Evolutionary conservation across 371 early-diverging fungal species (phyloP), one percentile per base, ranked within the genome.

Genomic region (Mucor indicus): DNA sequence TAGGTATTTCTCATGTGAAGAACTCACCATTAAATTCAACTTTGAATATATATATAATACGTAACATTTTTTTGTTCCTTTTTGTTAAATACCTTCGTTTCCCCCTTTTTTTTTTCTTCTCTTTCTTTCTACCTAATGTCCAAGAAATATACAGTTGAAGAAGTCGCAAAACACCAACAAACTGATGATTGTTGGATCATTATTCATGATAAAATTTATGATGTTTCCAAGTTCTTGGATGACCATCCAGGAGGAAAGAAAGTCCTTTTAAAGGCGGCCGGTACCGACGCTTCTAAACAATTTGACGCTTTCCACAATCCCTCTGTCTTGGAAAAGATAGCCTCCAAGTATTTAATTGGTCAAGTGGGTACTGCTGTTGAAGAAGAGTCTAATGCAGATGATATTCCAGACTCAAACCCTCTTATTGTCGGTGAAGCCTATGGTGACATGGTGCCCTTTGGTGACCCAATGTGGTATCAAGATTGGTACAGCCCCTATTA

Each of bases 151-250:
- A 83, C 89, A 0, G 56, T 74, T 20, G 84, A 83, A 24, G 92
- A 95, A 46, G 75, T 96, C 16, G 73, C 81, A 13, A 58, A 74
- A 52, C 95, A 96, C 63, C 80, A 70, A 27, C 66, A 69, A 43
- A 66, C 77, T 57, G 75, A 83, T 30, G 95, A 95, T 62, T 80
- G 88, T 62, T 99, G 99, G 98, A 87, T 96, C 57, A 88, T 93
- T 35, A 64, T 97, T 33, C 79, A 85, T 41, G 91, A 54, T 39
- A 68, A 78, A 51, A 86, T 91, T 16, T 92, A 88, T 59, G 92
- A 92, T 64, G 73, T 91, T 13, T 86, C 91, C 22, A 69, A 79
- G 48, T 95, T 92, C 60, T 50, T 90, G 52, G 74, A 74, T 22
- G 79, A 84, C 24, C 95, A 95, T 60, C 95, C 75, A 21, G 75